Evolutionary conservation across 2,329 filamentous ascomycete species (phyloP), one percentile per base, ranked within the genome.

Genomic region (Penicillium fuscoglaucum): DNA sequence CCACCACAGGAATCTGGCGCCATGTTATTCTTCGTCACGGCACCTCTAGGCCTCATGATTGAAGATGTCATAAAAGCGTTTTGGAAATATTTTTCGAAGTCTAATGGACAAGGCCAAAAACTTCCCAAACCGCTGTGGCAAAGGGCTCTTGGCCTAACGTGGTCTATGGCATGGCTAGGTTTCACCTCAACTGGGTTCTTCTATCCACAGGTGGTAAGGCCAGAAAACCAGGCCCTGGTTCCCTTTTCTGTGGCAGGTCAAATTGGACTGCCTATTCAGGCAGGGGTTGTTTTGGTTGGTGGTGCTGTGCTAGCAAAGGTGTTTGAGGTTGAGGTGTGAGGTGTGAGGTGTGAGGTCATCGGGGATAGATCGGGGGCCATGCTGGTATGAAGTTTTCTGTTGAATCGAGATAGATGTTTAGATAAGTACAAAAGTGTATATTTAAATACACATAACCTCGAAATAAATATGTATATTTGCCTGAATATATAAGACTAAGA

Each of bases 1-100:
- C 52, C 64, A 1, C 44, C 51, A 4, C 48, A 57, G 28, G 48
- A 59, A 8, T 68, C 64, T 4, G 65, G 68, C 2, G 57, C 67
- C 3, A 24, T 69, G 46, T 29, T 57, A 5, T 74, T 70, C 47
- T 74, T 72, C 44, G 35, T 37, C 29, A 57, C 60, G 2, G 64
- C 66, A 24, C 57, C 63, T 10, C 15, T 67, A 1, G 71, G 66
- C 0, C 63, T 72, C n/a, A 66, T 71, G 57, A 55, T 72, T 15
- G 72, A 74, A 52, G 70, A 73, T 56, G 26, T 19, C 0, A 37
- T 68, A n/a, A 66, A 68, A 40, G 48, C 26, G 7, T 10, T 66
- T 12, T 70, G 61, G 61, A 28, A 6, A 19, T n/a, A 1, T 26
- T 37, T 41, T 24, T 55, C 37, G 6, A 47, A 19, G 1, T 28